Evolutionary conservation across 2,329 filamentous ascomycete genomes (phyloP).

Genomic region (Pseudogymnoascus sp.): DNA sequence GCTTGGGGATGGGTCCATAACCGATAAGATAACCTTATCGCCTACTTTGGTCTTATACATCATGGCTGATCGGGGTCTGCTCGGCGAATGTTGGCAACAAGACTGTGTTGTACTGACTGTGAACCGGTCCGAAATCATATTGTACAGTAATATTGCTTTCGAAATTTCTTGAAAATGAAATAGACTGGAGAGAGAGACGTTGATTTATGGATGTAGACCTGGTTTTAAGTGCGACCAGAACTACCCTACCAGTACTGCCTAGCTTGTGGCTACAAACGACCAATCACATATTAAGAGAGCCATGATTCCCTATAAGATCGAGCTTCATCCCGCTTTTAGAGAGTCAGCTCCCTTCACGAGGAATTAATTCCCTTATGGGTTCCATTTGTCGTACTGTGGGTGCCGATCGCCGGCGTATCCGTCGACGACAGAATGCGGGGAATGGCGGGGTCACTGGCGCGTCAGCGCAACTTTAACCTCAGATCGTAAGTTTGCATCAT

Average conservation of each 20-base stretch:
- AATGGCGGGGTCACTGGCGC: background rate
- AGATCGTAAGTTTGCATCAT: background rate
- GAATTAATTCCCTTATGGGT: background rate
- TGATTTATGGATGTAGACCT: background rate
- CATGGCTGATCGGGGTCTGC: background rate
- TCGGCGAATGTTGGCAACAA: background rate
- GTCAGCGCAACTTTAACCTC: background rate
- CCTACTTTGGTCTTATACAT: background rate
- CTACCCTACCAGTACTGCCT: background rate
- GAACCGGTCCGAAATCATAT: background rate
- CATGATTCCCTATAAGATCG: background rate
- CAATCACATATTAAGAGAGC: background rate
- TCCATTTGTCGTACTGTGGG: background rate
- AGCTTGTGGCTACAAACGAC: background rate
- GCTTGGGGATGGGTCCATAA: background rate
- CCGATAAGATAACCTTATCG: slow-evolving; percentile 1
- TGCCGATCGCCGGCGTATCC: background rate
- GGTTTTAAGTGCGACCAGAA: background rate
- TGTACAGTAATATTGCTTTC: background rate
- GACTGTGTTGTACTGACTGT: background rate
- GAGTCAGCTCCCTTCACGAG: background rate
- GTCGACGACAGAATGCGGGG: background rate
- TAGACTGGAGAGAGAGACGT: background rate
- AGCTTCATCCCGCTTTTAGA: background rate
- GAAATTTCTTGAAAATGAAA: background rate